These are phyloP conservation scores for Paecilomyces sp. DNA, from an alignment of 2,329 filamentous ascomycete genomes.

Conservation along the genomic window DNA sequence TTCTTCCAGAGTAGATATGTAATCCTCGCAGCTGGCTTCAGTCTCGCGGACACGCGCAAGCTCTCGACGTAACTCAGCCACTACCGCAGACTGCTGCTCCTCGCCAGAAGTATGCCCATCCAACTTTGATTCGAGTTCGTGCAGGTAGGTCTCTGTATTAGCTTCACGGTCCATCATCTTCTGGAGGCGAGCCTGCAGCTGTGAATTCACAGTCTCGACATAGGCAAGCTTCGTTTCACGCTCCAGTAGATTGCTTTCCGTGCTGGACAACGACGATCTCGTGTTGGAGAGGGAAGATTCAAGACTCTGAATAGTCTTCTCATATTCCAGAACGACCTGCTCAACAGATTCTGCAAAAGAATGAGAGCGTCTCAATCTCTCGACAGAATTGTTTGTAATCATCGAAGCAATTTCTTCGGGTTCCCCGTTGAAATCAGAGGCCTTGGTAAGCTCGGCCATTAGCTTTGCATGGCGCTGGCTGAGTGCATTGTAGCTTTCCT, in stretches of 20 bases:
- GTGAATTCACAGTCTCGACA: slow-evolving; percentile 81
- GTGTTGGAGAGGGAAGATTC: slow-evolving; percentile 89
- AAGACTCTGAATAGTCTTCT: slow-evolving; percentile 93
- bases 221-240: slow-evolving; percentile 92
- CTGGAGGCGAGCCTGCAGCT: slow-evolving; percentile 82
- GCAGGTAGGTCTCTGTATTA: slow-evolving; percentile 86
- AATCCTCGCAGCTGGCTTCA: slow-evolving; percentile 85
- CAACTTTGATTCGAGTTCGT: slow-evolving; percentile 82
- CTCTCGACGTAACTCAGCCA: slow-evolving; percentile 84
- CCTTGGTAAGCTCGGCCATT: slow-evolving; percentile 86
- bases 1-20: slow-evolving; percentile 94
- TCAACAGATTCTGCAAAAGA: slow-evolving; percentile 95
- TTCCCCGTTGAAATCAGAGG: slow-evolving; percentile 55
- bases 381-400: slow-evolving; percentile 69
- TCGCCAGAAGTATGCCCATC: slow-evolving; percentile 87
- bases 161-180: slow-evolving; percentile 88
- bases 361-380: slow-evolving; percentile 87
- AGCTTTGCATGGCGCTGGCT: slow-evolving; percentile 92
- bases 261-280: slow-evolving; percentile 70
- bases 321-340: slow-evolving; percentile 92
- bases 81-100: slow-evolving; percentile 81
- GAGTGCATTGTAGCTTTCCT: slow-evolving; percentile 89
- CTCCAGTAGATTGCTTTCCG: slow-evolving; percentile 81
- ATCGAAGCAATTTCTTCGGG: slow-evolving; percentile 45
- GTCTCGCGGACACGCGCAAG: slow-evolving; percentile 81